Evolutionary conservation across 1,139 yeast genomes (phyloP).

Genomic region (Trichomonascaceae sp.): DNA sequence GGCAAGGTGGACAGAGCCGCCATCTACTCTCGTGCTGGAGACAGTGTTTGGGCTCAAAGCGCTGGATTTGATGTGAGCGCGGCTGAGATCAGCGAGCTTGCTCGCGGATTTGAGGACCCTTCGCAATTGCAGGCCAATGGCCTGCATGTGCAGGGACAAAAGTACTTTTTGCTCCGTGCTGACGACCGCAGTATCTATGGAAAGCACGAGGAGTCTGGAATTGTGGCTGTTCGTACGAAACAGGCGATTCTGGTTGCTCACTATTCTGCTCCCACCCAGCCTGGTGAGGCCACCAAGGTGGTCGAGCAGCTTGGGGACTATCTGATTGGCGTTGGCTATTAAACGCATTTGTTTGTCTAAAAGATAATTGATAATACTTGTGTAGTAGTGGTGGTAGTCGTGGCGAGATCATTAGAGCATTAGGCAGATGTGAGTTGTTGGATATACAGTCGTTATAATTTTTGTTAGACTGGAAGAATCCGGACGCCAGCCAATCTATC

Average conservation of each 20-base stretch:
- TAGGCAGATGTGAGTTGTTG: not conserved
- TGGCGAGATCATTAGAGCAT: no score
- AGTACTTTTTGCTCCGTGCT: slow-evolving; percentile 79
- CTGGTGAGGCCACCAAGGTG: slow-evolving; percentile 89
- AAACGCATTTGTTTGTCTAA: slow-evolving; percentile 12
- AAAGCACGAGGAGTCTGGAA: slow-evolving; percentile 77
- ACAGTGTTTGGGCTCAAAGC: slow-evolving; percentile 86
- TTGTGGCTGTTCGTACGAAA: slow-evolving; percentile 81
- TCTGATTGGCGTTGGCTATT: slow-evolving; percentile 76
- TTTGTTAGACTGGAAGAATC: slow-evolving; percentile 42
- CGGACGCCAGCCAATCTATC: slow-evolving; percentile 53
- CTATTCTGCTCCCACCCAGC: slow-evolving; percentile 64
- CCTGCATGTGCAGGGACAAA: slow-evolving; percentile 69
- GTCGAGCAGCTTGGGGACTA: slow-evolving; percentile 95
- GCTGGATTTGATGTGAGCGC: slow-evolving; percentile 54
- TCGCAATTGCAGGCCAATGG: slow-evolving; percentile 71
- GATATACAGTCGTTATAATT: not conserved
- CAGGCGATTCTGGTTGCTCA: slow-evolving; percentile 92
- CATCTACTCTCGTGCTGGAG: slow-evolving; percentile 88
- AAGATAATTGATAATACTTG: not conserved
- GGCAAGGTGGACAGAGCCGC: slow-evolving; percentile 88
- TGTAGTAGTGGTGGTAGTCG: not conserved
- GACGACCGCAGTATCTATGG: slow-evolving; percentile 93
- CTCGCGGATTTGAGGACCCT: slow-evolving; percentile 72
- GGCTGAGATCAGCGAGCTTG: slow-evolving; percentile 61